Conservation (phyloP, 2,329 filamentous ascomycete species). For the Botrytis byssoidea region DNA sequence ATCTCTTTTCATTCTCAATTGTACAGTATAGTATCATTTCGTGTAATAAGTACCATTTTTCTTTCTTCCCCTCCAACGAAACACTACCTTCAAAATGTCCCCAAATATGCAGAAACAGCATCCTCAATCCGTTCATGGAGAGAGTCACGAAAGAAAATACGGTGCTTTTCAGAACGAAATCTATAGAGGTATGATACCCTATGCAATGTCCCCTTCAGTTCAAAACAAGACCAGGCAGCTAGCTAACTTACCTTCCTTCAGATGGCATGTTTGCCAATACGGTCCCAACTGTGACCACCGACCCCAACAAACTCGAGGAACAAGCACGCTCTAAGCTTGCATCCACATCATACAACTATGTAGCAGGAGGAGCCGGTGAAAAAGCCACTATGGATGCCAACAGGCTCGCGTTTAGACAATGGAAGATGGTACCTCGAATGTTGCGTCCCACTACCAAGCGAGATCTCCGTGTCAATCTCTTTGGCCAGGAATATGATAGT, state of each 20-base stretch:
- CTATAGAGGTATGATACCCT: slow-evolving; percentile 26
- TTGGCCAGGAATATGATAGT: slow-evolving; percentile 47
- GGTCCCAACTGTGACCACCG: slow-evolving; percentile 55
- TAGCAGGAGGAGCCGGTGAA: slow-evolving; percentile 61
- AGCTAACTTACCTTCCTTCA: background rate
- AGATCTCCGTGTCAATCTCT: slow-evolving; percentile 44
- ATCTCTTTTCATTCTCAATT: background rate
- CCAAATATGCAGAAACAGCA: slow-evolving; percentile 27
- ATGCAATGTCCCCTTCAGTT: background rate
- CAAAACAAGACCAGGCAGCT: background rate
- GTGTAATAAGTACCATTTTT: background rate
- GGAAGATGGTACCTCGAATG: slow-evolving; percentile 60
- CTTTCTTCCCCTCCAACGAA: background rate
- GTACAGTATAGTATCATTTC: background rate
- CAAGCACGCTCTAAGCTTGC: slow-evolving; percentile 52
- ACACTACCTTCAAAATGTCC: slow-evolving; percentile 20
- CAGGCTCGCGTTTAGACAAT: slow-evolving; percentile 62
- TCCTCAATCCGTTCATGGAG: slow-evolving; percentile 26
- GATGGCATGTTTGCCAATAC: slow-evolving; percentile 50
- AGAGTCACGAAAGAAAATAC: slow-evolving; percentile 27
- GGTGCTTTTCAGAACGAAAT: slow-evolving; percentile 33
- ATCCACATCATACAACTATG: slow-evolving; percentile 55
- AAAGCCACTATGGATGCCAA: slow-evolving; percentile 62
- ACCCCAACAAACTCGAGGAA: slow-evolving; percentile 55
- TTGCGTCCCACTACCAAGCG: slow-evolving; percentile 45